Conservation (phyloP, 495 filamentous ascomycete genomes). For the Monascus purpureus region DNA sequence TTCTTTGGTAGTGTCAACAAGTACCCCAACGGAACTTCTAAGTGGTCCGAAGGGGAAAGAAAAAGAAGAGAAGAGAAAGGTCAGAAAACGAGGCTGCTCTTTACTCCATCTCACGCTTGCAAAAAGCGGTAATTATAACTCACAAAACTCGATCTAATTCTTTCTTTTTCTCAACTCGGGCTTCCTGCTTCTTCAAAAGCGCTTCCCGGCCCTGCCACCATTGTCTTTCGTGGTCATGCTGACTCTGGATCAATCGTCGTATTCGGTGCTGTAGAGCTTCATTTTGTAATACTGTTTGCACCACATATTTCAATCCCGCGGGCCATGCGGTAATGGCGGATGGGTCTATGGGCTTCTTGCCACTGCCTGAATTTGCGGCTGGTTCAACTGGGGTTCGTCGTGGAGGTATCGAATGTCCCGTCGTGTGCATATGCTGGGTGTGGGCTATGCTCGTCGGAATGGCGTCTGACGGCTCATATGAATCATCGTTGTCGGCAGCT, state of each 20-base stretch:
- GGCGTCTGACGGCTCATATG: conserved; percentile 14
- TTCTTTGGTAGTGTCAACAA: conserved; percentile 16
- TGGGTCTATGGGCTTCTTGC: conserved; percentile 23
- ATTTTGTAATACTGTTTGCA: conserved; percentile 39
- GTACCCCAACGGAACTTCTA: conserved; percentile 29
- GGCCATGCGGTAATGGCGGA: conserved; percentile 52
- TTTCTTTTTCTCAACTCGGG: conserved; percentile 34
- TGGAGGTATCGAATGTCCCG: conserved; percentile 6
- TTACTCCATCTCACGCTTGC: too few species aligned
- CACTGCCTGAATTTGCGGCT: conserved; percentile 1
- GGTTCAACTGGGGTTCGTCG: too few species aligned
- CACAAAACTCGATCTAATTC: conserved; percentile 39
- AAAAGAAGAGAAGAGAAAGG: too few species aligned
- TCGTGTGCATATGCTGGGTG: conserved; percentile 3
- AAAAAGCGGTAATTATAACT: conserved; percentile 5
- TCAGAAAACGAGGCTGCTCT: too few species aligned
- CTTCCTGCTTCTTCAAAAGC: conserved; percentile 34
- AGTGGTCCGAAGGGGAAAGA: too few species aligned
- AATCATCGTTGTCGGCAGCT: conserved; percentile 5
- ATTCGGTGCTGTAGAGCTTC: conserved; percentile 27
- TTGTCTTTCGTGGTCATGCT: conserved; percentile 48
- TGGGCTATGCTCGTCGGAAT: not conserved
- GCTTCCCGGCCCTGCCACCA: conserved; percentile 46
- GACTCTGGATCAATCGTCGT: conserved; percentile 44
- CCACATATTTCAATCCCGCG: conserved; percentile 46